Conservation (phyloP, 2,329 filamentous ascomycete genomes). For the Ophiostoma novo-ulmi region DNA sequence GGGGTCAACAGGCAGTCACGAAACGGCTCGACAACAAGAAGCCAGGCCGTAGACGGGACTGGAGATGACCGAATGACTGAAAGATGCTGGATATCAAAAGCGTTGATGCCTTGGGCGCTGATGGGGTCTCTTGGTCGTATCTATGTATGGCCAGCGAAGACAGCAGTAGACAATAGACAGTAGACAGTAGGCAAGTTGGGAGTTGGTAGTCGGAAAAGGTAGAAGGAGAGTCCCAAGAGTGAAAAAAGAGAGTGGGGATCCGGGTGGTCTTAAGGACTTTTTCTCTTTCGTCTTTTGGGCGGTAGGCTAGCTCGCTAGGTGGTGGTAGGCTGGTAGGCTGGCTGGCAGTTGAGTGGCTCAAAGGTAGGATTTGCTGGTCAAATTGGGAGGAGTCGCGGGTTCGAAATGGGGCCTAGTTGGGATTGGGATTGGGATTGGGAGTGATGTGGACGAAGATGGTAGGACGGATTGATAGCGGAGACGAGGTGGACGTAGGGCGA, state of each 20-base stretch:
- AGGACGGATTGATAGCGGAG: not conserved
- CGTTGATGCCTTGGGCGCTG: constrained; percentile 20
- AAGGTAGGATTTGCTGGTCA: no score
- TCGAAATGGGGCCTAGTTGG: not conserved
- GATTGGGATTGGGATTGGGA: constrained; percentile 3
- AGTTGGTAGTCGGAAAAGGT: not conserved
- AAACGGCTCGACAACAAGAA: not conserved
- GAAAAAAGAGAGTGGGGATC: constrained; percentile 22
- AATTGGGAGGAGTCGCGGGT: not conserved
- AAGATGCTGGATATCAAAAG: not conserved
- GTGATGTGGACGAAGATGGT: constrained; percentile 14
- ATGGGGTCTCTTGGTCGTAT: not conserved
- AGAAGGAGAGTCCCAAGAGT: not conserved
- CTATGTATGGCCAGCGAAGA: not conserved
- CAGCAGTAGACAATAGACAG: not conserved
- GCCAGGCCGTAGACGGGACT: not conserved
- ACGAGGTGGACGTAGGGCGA: not conserved
- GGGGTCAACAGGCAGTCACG: constrained; percentile 9
- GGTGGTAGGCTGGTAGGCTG: not conserved
- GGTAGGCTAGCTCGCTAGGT: not conserved
- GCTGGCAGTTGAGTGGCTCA: not conserved
- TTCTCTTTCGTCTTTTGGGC: constrained; percentile 5
- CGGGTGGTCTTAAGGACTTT: constrained; percentile 21
- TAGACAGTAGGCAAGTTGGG: not conserved
- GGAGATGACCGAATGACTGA: not conserved